Base-by-base conservation (phyloP, 2,329 filamentous ascomycete genomes). In the Ustulina deusta region DNA sequence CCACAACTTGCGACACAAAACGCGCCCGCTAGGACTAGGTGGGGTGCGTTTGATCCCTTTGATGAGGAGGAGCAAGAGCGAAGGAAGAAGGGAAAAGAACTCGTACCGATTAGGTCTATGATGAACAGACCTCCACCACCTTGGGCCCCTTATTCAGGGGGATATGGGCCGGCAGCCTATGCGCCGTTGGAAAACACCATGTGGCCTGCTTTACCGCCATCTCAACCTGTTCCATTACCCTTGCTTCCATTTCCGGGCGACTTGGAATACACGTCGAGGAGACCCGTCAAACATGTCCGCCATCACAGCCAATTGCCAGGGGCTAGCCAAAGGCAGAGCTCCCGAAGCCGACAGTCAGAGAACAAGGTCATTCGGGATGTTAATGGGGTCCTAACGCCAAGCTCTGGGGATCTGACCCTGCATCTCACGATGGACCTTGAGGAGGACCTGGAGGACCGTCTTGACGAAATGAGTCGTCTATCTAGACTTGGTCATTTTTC, bases 391-490 rank as follows among this genome's bases (percentile, higher is more conserved):
- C 64, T 69, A 52, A 71, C 71, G n/a, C 52, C 64, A 6, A 29
- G 52, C 32, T 65, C 65, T 13, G 62, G 61, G 0, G 71, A 78
- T 20, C 29, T 74, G 4, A 73, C 71, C 7, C 60, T 76, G 6
- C 73, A 73, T 61, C 68, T 75, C 3, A 63, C 70, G 9, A 60
- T 76, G 42, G 68, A 71, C 9, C 29, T 74, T 6, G 58, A 68
- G 40, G 73, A 75, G 20, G 72, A 76, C 62, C 63, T 77, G 4
- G 73, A 76, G 4, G 62, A 71, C 1, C 63, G 62, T 36, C 56
- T 77, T 17, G 73, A 77, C n/a, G 72, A 75, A 32, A 65, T 78
- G 44, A 66, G 42, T n/a, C 73, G 73, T 17, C 63, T 77, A 3
- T 66, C 61, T 9, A 72, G 75, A 15, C 65, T 77, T n/a, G 76